Evolutionary conservation across 805 yeast genomes (phyloP).

Genomic region (Kodamaea fukazawae): DNA sequence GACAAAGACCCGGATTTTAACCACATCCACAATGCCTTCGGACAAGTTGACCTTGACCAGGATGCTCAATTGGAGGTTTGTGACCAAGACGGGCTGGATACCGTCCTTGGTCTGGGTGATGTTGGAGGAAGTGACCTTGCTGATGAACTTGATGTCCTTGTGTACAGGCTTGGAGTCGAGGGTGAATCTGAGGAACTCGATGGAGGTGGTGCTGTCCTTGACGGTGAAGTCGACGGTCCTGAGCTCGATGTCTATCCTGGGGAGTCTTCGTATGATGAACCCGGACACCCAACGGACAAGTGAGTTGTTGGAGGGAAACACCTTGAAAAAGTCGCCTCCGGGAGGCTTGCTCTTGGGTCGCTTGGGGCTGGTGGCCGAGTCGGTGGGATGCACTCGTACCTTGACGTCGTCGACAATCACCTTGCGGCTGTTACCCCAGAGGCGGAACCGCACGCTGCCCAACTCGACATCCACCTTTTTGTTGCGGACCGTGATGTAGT

Average conservation of each 20-base stretch:
- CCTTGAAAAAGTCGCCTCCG: slow-evolving; percentile 1
- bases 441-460: slow-evolving; percentile 26
- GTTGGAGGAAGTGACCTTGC: slow-evolving; percentile 12
- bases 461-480: slow-evolving; percentile 15
- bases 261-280: slow-evolving; percentile 18
- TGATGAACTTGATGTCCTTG: slow-evolving; percentile 20
- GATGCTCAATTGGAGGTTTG: slow-evolving; percentile 12
- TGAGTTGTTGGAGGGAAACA: slow-evolving; percentile 18
- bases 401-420: slow-evolving; percentile 29
- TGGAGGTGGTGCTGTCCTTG: slow-evolving; percentile 5
- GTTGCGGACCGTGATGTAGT: slow-evolving; percentile 22
- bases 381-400: slow-evolving; percentile 3
- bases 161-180: slow-evolving; percentile 19
- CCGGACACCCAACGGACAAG: slow-evolving; percentile 10
- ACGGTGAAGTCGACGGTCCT: slow-evolving; percentile 11
- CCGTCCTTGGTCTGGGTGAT: slow-evolving; percentile 11
- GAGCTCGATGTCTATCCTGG: slow-evolving; percentile 23
- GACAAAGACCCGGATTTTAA: slow-evolving; percentile 18
- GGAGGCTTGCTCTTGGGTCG: not conserved
- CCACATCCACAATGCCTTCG: slow-evolving; percentile 18
- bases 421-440: slow-evolving; percentile 39
- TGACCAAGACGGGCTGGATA: slow-evolving; percentile 4
- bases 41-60: slow-evolving; percentile 15
- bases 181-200: slow-evolving; percentile 22
- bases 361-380: not conserved